A percentile compares a stretch with the other conserved stretches of the same genome.
Conservation (phyloP, 2,329 filamentous ascomycete genomes). For the Amesomyces nigricolor region DNA sequence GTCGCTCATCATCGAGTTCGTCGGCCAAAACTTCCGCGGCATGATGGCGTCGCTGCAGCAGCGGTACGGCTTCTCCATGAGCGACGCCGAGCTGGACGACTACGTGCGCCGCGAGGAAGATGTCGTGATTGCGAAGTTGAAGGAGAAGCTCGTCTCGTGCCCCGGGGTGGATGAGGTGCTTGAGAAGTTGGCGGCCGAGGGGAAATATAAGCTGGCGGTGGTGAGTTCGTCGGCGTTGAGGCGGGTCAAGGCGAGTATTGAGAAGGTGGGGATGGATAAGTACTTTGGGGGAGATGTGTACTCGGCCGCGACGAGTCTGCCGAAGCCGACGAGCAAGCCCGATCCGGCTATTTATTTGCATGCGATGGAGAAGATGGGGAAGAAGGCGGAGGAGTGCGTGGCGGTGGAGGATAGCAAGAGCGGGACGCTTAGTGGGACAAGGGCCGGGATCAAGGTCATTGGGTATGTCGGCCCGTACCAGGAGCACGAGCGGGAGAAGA, state of each 20-base stretch:
- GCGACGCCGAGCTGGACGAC: constrained; percentile 59
- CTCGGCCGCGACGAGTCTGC: constrained; percentile 73
- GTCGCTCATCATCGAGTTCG: constrained; percentile 76
- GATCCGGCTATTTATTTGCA: constrained; percentile 83
- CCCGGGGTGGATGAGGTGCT: constrained; percentile 63
- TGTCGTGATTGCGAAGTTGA: constrained; percentile 75
- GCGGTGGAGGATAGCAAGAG: constrained; percentile 87
- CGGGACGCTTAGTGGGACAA: constrained; percentile 66
- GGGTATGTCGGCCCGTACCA: constrained; percentile 80
- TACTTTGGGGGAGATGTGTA: constrained; percentile 77
- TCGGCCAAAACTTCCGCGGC: constrained; percentile 90
- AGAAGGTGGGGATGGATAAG: constrained; percentile 72
- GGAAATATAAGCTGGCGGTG: constrained; percentile 69
- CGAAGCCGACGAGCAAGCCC: constrained; percentile 80
- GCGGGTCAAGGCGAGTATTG: constrained; percentile 69
- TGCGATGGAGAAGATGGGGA: constrained; percentile 67
- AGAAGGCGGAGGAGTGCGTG: constrained; percentile 64
- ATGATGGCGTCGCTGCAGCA: constrained; percentile 75
- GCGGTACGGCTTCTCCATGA: constrained; percentile 68
- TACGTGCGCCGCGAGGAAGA: constrained; percentile 77
- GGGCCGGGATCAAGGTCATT: constrained; percentile 73
- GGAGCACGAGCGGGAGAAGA: constrained; percentile 55
- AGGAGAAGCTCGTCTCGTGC: constrained; percentile 62
- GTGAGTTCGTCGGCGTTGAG: constrained; percentile 76
- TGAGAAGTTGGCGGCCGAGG: constrained; percentile 52